Percentiles rank a stretch among this genome's conserved stretches.
phyloP scores from a whole-genome alignment of 2,329 filamentous ascomycete genomes.

The Cladophialophora psammophila region DNA sequence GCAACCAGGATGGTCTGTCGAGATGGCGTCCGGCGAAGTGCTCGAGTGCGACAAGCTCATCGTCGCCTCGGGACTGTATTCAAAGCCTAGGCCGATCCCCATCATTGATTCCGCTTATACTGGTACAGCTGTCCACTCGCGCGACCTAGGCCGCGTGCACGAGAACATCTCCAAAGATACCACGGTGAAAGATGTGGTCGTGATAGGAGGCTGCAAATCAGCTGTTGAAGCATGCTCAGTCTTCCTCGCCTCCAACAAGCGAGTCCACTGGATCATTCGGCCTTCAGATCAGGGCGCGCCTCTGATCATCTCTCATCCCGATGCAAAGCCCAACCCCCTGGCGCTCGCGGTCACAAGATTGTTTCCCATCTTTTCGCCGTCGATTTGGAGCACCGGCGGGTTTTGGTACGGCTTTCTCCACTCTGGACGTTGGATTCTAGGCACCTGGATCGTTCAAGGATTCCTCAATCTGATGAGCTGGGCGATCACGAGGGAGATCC shows the following conservation, averaged over 20 bases:
- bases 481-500: conserved; percentile 4
- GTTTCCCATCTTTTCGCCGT: conserved; percentile 14
- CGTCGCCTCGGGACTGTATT: conserved; percentile 43
- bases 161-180: conserved; percentile 8
- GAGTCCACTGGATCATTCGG: conserved; percentile 21
- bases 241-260: conserved; percentile 15
- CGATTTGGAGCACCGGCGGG: conserved; percentile 11
- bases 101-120: conserved; percentile 9
- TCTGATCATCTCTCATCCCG: conserved; percentile 15
- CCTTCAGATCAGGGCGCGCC: conserved; percentile 15
- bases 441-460: neutral
- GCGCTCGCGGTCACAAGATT: conserved; percentile 15
- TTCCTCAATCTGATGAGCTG: conserved; percentile 18
- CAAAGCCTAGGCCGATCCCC: conserved; percentile 40
- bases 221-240: conserved; percentile 20
- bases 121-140: conserved; percentile 16
- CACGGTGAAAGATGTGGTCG: conserved; percentile 19
- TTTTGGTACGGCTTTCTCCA: conserved; percentile 20
- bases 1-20: conserved; percentile 41
- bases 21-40: conserved; percentile 22
- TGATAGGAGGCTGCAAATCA: conserved; percentile 25
- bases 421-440: conserved; percentile 8
- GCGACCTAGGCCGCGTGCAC: conserved; percentile 15
- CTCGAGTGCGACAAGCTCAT: conserved; percentile 44
- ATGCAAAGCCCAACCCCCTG: conserved; percentile 3